Evolutionary conservation across 2,329 filamentous ascomycete species (phyloP), one percentile per base, ranked within the genome.

Genomic region (Seiridium unicorne): DNA sequence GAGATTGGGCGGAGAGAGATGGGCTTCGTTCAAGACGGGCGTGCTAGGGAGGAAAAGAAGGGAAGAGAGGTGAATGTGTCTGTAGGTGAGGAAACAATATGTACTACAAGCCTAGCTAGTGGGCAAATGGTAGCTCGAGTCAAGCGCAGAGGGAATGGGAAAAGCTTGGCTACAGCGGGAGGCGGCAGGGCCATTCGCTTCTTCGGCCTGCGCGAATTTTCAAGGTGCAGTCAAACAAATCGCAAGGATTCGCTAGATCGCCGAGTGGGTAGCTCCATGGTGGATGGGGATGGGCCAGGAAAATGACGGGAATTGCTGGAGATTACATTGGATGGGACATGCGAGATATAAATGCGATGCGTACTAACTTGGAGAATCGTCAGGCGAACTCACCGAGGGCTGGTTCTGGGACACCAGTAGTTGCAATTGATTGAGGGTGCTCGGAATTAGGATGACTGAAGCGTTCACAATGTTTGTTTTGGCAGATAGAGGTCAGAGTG

Each of bases 11-110:
- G 36, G 51, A 55, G 26, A 26, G 54, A 55, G 58, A 60, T 57
- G 47, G 53, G 51, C 59, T 47, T 54, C 54, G 51, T 66, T 64
- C 70, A 73, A 53, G 70, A 69, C 71, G 66, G 71, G 70, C 71
- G 71, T 70, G 71, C 71, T 72, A 63, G 65, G 61, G 63, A 57
- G 63, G 64, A 57, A 65, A 60, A 65, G 61, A 59, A 64, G 49
- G 61, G 62, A 54, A 64, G 63, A 61, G 59, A 61, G 65, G 60
- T 61, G 65, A 64, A 65, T 58, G 57, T 55, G 13, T 44, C 57
- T 46, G 51, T 38, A 49, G 60, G 56, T 65, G 64, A 65, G 65
- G 69, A 68, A 66, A 67, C 68, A 69, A 68, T 64, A 70, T 64
- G 65, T 63, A 65, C 55, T 63, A 69, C 65, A 58, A 66, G 63